These are phyloP conservation scores for Kwoniella dejecticola DNA, from an alignment of 768 basidiomycete species.

Conservation along the genomic window DNA sequence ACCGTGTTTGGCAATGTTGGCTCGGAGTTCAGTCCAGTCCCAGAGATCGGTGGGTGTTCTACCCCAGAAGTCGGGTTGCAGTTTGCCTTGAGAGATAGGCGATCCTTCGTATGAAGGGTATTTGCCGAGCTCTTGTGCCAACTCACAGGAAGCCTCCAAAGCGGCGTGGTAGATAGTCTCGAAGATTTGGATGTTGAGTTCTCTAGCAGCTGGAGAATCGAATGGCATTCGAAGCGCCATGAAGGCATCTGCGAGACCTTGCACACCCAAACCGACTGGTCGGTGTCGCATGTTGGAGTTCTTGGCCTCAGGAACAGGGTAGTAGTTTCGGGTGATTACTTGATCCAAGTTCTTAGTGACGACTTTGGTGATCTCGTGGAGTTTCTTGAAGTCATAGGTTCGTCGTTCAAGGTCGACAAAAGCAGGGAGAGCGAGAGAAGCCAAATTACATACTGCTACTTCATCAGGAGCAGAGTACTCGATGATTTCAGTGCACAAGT, in stretches of 20 bases:
- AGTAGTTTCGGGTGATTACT: constrained; percentile 69
- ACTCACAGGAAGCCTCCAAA: constrained; percentile 83
- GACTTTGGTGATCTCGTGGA: constrained; percentile 91
- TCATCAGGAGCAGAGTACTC: constrained; percentile 98
- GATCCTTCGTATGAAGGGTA: constrained; percentile 90
- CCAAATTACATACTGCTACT: constrained; percentile 96
- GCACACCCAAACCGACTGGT: constrained; percentile 94
- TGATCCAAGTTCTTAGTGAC: constrained; percentile 86
- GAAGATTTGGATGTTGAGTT: constrained; percentile 92
- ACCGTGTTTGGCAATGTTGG: constrained; percentile 76
- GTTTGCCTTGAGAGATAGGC: constrained; percentile 80
- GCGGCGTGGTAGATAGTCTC: constrained; percentile 98
- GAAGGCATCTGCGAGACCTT: constrained; percentile 96
- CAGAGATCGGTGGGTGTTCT: constrained; percentile 84
- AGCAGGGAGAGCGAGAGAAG: constrained; percentile 90
- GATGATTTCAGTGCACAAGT: constrained; percentile 98
- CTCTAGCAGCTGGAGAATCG: constrained; percentile 80
- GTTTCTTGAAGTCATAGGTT: constrained; percentile 86
- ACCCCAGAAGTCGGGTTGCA: constrained; percentile 96
- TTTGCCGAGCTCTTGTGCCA: constrained; percentile 74
- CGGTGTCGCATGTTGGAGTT: constrained; percentile 95
- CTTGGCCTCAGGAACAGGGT: constrained; percentile 87
- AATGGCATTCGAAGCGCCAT: constrained; percentile 97
- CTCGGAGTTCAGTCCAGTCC: constrained; percentile 91
- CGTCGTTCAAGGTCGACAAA: constrained; percentile 73